Percentiles rank a stretch among this genome's conserved stretches.
Conservation (phyloP, 257 asterid species). For the Eustoma russellianum region DNA sequence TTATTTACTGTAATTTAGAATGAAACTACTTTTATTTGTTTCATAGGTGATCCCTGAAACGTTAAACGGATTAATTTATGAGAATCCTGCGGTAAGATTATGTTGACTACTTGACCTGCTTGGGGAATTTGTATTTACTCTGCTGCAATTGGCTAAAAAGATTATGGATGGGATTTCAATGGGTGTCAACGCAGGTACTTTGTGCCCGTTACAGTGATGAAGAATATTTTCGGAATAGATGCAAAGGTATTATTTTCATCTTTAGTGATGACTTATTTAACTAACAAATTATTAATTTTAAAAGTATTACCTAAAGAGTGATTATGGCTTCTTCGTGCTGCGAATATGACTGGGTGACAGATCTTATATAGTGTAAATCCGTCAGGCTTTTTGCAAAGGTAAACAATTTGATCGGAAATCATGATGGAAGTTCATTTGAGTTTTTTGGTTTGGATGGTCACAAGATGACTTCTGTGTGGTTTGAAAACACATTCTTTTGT, state of each 20-base stretch:
- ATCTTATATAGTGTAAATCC: no score
- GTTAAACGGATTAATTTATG: slow-evolving; percentile 63
- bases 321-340: no score
- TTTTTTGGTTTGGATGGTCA: neutral
- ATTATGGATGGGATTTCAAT: slow-evolving; percentile 10
- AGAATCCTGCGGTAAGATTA: slow-evolving; percentile 57
- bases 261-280: no score
- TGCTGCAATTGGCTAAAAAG: slow-evolving; percentile 2
- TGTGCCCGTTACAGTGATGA: slow-evolving; percentile 81
- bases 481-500: neutral
- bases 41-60: slow-evolving; percentile 81
- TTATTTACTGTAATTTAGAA: slow-evolving; percentile 3
- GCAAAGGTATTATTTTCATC: slow-evolving; percentile 45
- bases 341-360: no score
- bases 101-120: neutral
- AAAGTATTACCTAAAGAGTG: no score
- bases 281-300: neutral
- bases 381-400: neutral
- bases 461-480: neutral
- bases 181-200: slow-evolving; percentile 39
- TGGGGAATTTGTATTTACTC: neutral
- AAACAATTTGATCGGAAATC: neutral
- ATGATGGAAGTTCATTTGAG: neutral
- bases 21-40: slow-evolving; percentile 7
- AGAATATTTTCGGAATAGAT: slow-evolving; percentile 69